phyloP scores from a whole-genome alignment of 345 rosid genomes.

The Hibiscus mutabilis region DNA sequence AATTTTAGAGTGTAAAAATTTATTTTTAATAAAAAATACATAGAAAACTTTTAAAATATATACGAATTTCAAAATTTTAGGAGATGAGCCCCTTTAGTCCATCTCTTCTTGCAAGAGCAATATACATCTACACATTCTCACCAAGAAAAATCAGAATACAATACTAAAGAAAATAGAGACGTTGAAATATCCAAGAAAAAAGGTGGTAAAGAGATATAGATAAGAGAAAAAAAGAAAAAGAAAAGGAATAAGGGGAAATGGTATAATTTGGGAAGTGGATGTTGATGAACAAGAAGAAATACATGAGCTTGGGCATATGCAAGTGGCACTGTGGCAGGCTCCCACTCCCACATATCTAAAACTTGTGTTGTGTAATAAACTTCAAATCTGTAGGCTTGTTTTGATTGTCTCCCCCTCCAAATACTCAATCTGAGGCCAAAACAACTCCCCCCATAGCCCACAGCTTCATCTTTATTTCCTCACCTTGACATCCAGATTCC shows the following conservation, averaged over 20 bases:
- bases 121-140: too few species aligned
- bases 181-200: neutral
- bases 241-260: neutral
- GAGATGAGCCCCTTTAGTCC: too few species aligned
- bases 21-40: too few species aligned
- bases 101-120: too few species aligned
- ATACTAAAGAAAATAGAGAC: neutral
- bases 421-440: neutral
- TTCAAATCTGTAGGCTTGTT: neutral
- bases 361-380: neutral
- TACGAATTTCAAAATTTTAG: too few species aligned
- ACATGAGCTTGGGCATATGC: neutral
- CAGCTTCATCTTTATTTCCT: neutral
- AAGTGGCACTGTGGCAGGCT: neutral
- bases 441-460: neutral
- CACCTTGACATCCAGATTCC: constrained; percentile 1
- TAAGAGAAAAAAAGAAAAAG: neutral
- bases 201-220: too few species aligned
- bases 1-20: too few species aligned
- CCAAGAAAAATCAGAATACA: too few species aligned
- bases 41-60: too few species aligned
- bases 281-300: neutral
- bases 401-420: neutral
- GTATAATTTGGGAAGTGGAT: neutral
- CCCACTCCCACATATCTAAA: neutral